Conservation (phyloP, 495 filamentous ascomycete species). For the Cercophora samala region DNA sequence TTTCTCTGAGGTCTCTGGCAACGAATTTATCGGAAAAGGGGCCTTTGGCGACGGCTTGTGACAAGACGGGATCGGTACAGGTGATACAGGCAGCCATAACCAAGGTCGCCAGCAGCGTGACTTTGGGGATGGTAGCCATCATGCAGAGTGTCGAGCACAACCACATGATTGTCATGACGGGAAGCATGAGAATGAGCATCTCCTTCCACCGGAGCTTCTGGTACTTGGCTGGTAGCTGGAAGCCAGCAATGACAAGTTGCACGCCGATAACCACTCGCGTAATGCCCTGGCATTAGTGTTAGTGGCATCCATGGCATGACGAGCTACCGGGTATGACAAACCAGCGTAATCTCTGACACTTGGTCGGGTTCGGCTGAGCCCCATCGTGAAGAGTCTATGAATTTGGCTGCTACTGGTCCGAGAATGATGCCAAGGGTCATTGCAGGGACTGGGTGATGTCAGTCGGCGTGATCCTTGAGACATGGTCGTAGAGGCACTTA, state of each 20-base stretch:
- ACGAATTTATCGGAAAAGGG: constrained; percentile 61
- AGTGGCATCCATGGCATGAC: no score
- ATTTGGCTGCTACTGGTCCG: constrained; percentile 48
- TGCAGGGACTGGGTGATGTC: constrained; percentile 37
- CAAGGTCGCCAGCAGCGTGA: constrained; percentile 48
- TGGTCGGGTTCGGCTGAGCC: constrained; percentile 36
- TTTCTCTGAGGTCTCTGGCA: constrained; percentile 54
- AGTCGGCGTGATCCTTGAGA: no score
- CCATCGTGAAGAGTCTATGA: constrained; percentile 48
- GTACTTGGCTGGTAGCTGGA: constrained; percentile 81
- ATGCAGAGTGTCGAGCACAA: constrained; percentile 67
- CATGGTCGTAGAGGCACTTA: no score
- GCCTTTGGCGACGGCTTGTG: constrained; percentile 60
- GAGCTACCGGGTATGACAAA: no score
- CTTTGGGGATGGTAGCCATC: constrained; percentile 63
- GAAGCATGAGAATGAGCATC: constrained; percentile 69
- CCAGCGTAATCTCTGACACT: constrained; percentile 45
- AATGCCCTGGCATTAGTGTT: constrained; percentile 26
- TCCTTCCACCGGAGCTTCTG: constrained; percentile 68
- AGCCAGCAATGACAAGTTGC: constrained; percentile 71
- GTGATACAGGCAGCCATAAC: constrained; percentile 60
- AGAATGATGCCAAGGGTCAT: constrained; percentile 48
- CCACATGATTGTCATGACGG: constrained; percentile 86
- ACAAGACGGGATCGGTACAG: constrained; percentile 59
- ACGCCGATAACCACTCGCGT: constrained; percentile 54